Conservation (phyloP, 148 eudicot species). For the Diospyros lotus region DNA sequence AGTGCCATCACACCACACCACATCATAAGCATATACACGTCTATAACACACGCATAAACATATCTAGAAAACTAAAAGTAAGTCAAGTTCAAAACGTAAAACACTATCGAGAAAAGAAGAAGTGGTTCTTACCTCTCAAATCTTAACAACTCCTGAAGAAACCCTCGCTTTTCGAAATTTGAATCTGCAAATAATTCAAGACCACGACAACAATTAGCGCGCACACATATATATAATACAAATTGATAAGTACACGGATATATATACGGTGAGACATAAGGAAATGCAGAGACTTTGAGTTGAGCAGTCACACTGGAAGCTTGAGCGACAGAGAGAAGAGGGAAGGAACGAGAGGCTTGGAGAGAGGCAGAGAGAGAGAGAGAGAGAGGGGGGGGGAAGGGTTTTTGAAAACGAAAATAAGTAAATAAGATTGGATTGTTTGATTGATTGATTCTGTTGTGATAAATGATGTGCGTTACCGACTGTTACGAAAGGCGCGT, state of each 20-base stretch:
- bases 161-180: background rate
- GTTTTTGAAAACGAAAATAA: background rate
- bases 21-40: background rate
- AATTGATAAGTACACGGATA: background rate
- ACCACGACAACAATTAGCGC: background rate
- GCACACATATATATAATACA: background rate
- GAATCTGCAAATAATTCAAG: constrained; percentile 6
- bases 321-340: no score
- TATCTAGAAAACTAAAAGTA: constrained; percentile 7
- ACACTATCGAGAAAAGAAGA: background rate
- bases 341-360: no score
- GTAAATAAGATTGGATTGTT: no score
- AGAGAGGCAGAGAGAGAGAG: background rate
- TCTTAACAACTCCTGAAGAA: background rate
- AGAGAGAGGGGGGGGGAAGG: background rate
- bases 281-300: no score
- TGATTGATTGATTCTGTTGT: no score
- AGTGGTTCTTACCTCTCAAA: constrained; percentile 2
- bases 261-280: no score
- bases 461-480: no score
- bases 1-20: no score
- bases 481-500: no score
- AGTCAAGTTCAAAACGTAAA: background rate
- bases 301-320: no score
- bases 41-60: background rate